Evolutionary conservation across 345 rosid genomes (phyloP).

Genomic region (Pugionium cornutum): DNA sequence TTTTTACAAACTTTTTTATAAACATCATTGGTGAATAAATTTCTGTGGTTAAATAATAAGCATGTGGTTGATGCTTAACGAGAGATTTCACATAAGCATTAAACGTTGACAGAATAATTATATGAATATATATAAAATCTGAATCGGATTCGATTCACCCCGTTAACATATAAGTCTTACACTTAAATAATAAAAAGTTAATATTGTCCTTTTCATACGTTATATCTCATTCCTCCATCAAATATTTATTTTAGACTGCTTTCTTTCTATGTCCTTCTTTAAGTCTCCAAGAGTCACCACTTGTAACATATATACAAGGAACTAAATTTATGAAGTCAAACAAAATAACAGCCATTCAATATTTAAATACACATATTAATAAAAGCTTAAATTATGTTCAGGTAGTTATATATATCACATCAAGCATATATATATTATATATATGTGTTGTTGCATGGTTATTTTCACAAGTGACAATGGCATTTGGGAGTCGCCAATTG

Average conservation of each 20-base stretch:
- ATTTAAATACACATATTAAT: conserved; percentile 8
- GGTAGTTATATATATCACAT: conserved; percentile 34
- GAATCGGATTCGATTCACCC: conserved; percentile 47
- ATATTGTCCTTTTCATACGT: conserved; percentile 37
- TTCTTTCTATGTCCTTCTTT: conserved; percentile 35
- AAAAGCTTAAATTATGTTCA: conserved; percentile 12
- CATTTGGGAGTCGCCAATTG: conserved; percentile 34
- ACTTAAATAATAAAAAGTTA: conserved; percentile 39
- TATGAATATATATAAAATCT: conserved; percentile 33
- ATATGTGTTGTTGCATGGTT: conserved; percentile 42
- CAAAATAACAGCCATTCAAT: conserved; percentile 26
- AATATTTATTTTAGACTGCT: conserved; percentile 23
- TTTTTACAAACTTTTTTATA: not conserved
- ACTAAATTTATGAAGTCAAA: conserved; percentile 16
- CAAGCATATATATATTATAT: conserved; percentile 34
- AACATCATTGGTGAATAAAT: conserved; percentile 29
- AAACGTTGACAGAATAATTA: conserved; percentile 43
- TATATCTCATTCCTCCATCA: conserved; percentile 28
- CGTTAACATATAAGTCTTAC: conserved; percentile 45
- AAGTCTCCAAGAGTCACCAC: conserved; percentile 33
- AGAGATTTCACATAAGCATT: conserved; percentile 33
- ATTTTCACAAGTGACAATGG: conserved; percentile 36
- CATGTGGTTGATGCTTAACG: conserved; percentile 27
- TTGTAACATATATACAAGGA: conserved; percentile 7
- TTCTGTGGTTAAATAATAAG: conserved; percentile 31